A percentile compares a stretch with the other conserved stretches of the same genome.
These are phyloP conservation scores for Bryoglossum gracile DNA, from an alignment of 495 filamentous ascomycete genomes.

Conservation along the genomic window DNA sequence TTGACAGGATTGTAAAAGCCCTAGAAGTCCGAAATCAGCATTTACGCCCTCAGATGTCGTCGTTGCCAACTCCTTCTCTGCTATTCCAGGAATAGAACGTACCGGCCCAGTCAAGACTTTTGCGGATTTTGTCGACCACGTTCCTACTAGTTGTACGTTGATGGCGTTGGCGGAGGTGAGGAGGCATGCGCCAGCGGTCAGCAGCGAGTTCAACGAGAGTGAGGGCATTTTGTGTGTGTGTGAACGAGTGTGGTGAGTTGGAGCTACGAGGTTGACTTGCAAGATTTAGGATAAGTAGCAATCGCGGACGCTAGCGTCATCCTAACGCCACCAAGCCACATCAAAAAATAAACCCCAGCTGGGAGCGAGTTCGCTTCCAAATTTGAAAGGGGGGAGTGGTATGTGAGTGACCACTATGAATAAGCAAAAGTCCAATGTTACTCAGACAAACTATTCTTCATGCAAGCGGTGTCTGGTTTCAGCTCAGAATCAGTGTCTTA, in stretches of 20 bases:
- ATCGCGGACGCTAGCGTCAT: background rate
- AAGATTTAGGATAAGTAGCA: slow-evolving; percentile 13
- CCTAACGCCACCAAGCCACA: slow-evolving; percentile 2
- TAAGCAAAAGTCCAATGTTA: too few relatives aligned
- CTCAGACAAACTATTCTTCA: too few relatives aligned
- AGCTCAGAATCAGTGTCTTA: too few relatives aligned
- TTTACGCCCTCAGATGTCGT: background rate
- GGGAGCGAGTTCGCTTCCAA: too few relatives aligned
- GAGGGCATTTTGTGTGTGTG: slow-evolving; percentile 20
- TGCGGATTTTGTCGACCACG: slow-evolving; percentile 71
- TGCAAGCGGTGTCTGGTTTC: too few relatives aligned
- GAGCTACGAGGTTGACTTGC: background rate
- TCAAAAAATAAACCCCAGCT: background rate
- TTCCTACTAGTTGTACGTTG: slow-evolving; percentile 52
- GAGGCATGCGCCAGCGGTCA: slow-evolving; percentile 24
- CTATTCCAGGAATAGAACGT: slow-evolving; percentile 31
- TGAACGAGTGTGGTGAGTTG: slow-evolving; percentile 2
- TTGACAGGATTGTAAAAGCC: slow-evolving; percentile 67
- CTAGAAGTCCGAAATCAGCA: slow-evolving; percentile 32
- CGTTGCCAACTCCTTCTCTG: slow-evolving; percentile 9
- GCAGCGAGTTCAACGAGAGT: slow-evolving; percentile 21
- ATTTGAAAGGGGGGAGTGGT: too few relatives aligned
- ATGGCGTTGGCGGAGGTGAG: slow-evolving; percentile 25
- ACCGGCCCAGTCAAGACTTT: slow-evolving; percentile 69
- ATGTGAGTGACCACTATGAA: too few relatives aligned